Conservation (phyloP, 768 basidiomycete species). For the Boletus speciosus region DNA sequence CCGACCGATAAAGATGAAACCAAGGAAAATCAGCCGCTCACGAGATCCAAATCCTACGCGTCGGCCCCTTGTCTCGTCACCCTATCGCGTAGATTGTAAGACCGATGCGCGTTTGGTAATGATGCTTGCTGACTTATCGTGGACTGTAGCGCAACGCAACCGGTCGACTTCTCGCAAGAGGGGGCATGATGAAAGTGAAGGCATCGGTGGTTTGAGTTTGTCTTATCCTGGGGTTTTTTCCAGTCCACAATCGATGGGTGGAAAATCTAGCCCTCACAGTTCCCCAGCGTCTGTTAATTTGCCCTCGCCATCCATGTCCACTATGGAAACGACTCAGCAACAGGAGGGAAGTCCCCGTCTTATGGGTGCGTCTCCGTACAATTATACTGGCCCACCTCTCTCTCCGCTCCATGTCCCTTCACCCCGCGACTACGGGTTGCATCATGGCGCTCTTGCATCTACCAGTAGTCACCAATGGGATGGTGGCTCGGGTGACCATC, state of each 20-base stretch:
- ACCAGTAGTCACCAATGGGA: slow-evolving; percentile 42
- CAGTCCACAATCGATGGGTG: slow-evolving; percentile 44
- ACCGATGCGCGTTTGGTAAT: slow-evolving; percentile 3
- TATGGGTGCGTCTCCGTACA: slow-evolving; percentile 43
- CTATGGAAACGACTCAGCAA: slow-evolving; percentile 41
- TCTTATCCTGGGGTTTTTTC: slow-evolving; percentile 55
- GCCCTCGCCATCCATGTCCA: slow-evolving; percentile 64
- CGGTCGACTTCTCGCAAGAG: slow-evolving; percentile 75
- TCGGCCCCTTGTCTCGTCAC: slow-evolving; percentile 56
- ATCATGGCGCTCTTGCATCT: slow-evolving; percentile 30
- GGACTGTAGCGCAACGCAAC: slow-evolving; percentile 54
- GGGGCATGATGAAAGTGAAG: slow-evolving; percentile 63
- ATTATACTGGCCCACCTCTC: slow-evolving; percentile 42
- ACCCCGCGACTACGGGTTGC: slow-evolving; percentile 52
- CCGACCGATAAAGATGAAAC: slow-evolving; percentile 47
- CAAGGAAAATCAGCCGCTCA: slow-evolving; percentile 55
- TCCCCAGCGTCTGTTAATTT: slow-evolving; percentile 72
- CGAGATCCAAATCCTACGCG: slow-evolving; percentile 53
- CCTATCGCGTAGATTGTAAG: slow-evolving; percentile 66
- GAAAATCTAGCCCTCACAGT: slow-evolving; percentile 62
- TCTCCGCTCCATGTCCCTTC: slow-evolving; percentile 52
- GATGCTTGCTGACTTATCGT: slow-evolving; percentile 16
- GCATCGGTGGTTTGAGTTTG: slow-evolving; percentile 39
- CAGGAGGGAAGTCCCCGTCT: slow-evolving; percentile 58
- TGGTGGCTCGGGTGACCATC: slow-evolving; percentile 36